Conservation (phyloP, 495 filamentous ascomycete genomes). For the Thozetella sp. region DNA sequence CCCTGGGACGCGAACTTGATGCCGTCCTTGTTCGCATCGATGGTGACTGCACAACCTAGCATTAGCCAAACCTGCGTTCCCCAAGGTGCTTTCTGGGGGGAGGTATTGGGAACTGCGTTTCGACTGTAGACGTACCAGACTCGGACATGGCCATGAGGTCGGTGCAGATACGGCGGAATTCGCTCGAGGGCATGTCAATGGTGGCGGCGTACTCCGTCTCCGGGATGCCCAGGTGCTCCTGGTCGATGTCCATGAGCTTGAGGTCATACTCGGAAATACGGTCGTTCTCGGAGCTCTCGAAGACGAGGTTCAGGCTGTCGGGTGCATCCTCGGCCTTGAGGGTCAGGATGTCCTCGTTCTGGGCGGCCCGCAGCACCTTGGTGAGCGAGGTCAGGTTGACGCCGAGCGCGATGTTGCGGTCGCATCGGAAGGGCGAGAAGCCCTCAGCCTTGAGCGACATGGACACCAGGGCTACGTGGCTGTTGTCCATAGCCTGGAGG, state of each 20-base stretch:
- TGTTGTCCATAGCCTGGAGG: conserved; percentile 99
- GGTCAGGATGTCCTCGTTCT: conserved; percentile 93
- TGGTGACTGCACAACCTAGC: conserved; percentile 65
- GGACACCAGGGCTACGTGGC: conserved; percentile 96
- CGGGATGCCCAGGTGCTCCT: conserved; percentile 98
- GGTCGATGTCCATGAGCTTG: conserved; percentile 99
- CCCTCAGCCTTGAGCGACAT: conserved; percentile 97
- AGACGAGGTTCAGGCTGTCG: conserved; percentile 91
- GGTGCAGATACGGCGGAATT: conserved; percentile 94
- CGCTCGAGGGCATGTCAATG: conserved; percentile 81
- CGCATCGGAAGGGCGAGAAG: conserved; percentile 97
- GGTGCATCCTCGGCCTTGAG: conserved; percentile 97
- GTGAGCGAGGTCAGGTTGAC: conserved; percentile 96
- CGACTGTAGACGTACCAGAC: conserved; percentile 68
- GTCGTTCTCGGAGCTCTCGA: conserved; percentile 88
- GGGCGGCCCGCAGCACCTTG: conserved; percentile 93
- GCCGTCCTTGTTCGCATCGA: conserved; percentile 96
- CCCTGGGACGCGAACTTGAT: conserved; percentile 93
- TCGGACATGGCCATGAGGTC: conserved; percentile 91
- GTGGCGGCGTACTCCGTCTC: conserved; percentile 97
- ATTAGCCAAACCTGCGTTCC: neutral
- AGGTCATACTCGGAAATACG: conserved; percentile 97
- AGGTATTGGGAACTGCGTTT: too few relatives aligned
- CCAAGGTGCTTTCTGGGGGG: too few relatives aligned
- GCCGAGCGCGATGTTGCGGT: conserved; percentile 97